These are phyloP conservation scores for Lactifluus hygrophoroides DNA, from an alignment of 768 basidiomycete species.

Conservation along the genomic window DNA sequence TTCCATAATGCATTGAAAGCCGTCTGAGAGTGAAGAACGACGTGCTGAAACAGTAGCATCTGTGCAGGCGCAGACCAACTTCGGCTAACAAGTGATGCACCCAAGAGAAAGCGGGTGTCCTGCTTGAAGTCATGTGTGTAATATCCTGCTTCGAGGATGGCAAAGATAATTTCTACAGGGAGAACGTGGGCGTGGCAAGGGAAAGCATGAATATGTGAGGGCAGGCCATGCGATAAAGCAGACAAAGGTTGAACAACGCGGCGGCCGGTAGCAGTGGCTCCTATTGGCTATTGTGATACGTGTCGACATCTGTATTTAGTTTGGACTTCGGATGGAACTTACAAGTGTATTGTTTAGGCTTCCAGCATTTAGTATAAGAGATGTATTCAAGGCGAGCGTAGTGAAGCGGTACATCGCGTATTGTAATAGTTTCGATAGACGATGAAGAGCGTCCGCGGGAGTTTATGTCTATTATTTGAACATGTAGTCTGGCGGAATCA, in stretches of 20 bases:
- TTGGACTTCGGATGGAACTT: not conserved
- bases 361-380: not conserved
- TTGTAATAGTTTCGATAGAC: not conserved
- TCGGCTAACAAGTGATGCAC: conserved; percentile 51
- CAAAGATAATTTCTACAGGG: conserved; percentile 55
- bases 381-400: not conserved
- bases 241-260: not conserved
- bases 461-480: not conserved
- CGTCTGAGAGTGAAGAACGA: conserved; percentile 44
- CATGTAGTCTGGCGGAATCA: not conserved
- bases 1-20: conserved; percentile 46
- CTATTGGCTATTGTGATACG: not conserved
- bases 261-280: not conserved
- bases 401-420: not conserved
- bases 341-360: not conserved
- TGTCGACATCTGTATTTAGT: not conserved
- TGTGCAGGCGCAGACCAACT: conserved; percentile 60
- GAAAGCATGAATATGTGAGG: not conserved
- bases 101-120: conserved; percentile 37
- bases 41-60: conserved; percentile 51
- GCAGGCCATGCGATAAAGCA: no score
- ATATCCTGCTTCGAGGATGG: conserved; percentile 53
- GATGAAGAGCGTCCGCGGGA: not conserved
- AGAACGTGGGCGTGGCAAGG: conserved; percentile 23
- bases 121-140: conserved; percentile 30